Base-by-base conservation (phyloP, 176 grass and related monocot genomes). In the Puccinellia tenuiflora region DNA sequence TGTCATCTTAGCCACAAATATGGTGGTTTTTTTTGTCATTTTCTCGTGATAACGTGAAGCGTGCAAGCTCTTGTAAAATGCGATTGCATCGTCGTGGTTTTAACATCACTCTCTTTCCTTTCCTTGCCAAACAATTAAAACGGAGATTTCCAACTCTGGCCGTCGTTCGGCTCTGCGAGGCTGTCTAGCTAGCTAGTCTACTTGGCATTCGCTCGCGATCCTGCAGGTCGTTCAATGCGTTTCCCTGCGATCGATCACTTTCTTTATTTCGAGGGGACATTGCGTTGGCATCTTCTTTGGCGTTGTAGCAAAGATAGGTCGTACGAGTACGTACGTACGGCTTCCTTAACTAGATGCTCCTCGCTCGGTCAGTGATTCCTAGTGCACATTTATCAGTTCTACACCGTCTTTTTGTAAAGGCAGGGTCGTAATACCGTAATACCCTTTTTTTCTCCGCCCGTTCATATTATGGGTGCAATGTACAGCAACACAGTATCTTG, bases 221-320 rank as follows among this genome's bases (percentile, higher is more conserved):
- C n/a, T 50, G 54, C 53, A 10, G 39, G 40, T 31, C 2, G 57
- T 73, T 74, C 54, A 52, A 35, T 72, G 63, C 25, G 15, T 17
- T 47, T 2, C 4, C 35, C 61, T 67, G 9, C 18, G 26, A 16
- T 2, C n/a, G n/a, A 24, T 6, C 69, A 9, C 64, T 68, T 50
- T 83, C 47, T 83, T 88, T 61, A 79, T 84, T 62, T 55, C 55
- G 63, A 74, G 24, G 55, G 20, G 56, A 47, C 86, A 47, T 24
- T 35, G 35, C 65, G 35, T 39, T 39, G 78, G 51, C 45, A 60
- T 43, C 43, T 15, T 61, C 33, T 6, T 5, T 29, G 50, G 21
- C 35, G 20, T 4, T 48, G 57, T 28, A 10, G 51, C 42, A 79
- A 79, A 71, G 38, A 26, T 24, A 34, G 17, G 3, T 34, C 30